These are phyloP conservation scores for Catharanthus roseus DNA, from an alignment of 257 asterid species.

Conservation along the genomic window DNA sequence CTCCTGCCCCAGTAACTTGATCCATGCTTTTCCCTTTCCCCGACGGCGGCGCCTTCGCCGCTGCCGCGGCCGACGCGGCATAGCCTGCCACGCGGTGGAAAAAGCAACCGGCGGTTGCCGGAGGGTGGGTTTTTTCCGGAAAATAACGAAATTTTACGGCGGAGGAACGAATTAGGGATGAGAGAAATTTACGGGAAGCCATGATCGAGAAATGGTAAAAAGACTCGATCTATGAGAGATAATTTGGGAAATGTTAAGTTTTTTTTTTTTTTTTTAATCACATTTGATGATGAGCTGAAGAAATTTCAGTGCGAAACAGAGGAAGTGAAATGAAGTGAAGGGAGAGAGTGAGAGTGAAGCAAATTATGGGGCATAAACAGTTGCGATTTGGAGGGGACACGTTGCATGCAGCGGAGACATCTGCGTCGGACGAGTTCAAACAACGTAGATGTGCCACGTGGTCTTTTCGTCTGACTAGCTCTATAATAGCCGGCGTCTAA, in stretches of 20 bases:
- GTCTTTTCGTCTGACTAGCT: background rate
- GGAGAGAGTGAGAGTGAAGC: background rate
- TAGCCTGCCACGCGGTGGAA: background rate
- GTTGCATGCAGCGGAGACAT: background rate
- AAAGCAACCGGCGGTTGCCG: background rate
- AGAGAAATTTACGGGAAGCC: constrained; percentile 1
- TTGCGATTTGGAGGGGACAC: background rate
- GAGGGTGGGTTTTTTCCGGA: background rate
- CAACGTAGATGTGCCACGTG: background rate
- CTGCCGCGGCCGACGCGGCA: background rate
- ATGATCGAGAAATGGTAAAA: background rate
- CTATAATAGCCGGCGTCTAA: background rate
- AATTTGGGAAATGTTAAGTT: background rate
- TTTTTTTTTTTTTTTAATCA: no score
- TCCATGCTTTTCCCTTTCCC: background rate
- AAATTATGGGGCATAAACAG: background rate
- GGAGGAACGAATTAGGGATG: constrained; percentile 2
- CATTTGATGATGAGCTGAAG: background rate
- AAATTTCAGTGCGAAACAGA: background rate
- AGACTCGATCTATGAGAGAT: background rate
- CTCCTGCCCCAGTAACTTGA: background rate
- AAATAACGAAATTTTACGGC: no score
- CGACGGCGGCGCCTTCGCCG: background rate
- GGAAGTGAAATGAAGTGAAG: no score
- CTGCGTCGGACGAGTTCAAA: background rate